phyloP scores from a whole-genome alignment of 768 basidiomycete species.

The Baorangia bicolor region DNA sequence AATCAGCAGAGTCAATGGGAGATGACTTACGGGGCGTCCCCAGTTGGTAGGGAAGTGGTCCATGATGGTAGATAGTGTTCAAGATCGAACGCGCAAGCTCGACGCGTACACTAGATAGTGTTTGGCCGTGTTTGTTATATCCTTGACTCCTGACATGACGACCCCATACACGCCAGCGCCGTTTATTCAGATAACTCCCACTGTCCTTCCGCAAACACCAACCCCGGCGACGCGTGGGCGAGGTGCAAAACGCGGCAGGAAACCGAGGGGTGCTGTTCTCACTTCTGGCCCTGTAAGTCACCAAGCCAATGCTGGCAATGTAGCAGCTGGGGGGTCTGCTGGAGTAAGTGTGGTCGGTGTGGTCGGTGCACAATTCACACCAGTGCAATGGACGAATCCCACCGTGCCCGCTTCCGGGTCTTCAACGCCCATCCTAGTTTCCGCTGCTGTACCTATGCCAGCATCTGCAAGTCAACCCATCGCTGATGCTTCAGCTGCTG shows the following conservation, averaged over 20 bases:
- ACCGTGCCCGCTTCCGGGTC: slow-evolving; percentile 8
- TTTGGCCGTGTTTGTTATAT: slow-evolving; percentile 18
- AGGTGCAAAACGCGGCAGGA: slow-evolving; percentile 28
- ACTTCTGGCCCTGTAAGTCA: slow-evolving; percentile 10
- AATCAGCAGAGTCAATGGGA: not conserved
- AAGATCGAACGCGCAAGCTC: slow-evolving; percentile 21
- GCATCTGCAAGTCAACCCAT: slow-evolving; percentile 10
- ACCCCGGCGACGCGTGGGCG: slow-evolving; percentile 25
- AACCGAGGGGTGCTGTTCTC: slow-evolving; percentile 20
- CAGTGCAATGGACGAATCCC: slow-evolving; percentile 40
- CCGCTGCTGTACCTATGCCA: not conserved
- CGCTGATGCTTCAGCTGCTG: not conserved
- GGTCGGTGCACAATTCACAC: slow-evolving; percentile 28
- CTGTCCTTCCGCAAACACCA: slow-evolving; percentile 17
- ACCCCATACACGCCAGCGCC: slow-evolving; percentile 22
- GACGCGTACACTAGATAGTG: slow-evolving; percentile 23
- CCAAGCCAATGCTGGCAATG: not conserved
- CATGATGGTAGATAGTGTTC: slow-evolving; percentile 43
- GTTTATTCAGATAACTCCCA: slow-evolving; percentile 28
- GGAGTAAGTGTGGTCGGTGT: not conserved
- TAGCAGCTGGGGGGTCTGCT: not conserved
- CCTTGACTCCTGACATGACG: slow-evolving; percentile 16
- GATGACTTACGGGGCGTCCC: slow-evolving; percentile 66
- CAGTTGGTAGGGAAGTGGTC: slow-evolving; percentile 85
- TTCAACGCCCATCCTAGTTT: slow-evolving; percentile 11